These are phyloP conservation scores for Ophiostoma triangulosporum DNA, from an alignment of 2,329 filamentous ascomycete species.

Conservation along the genomic window DNA sequence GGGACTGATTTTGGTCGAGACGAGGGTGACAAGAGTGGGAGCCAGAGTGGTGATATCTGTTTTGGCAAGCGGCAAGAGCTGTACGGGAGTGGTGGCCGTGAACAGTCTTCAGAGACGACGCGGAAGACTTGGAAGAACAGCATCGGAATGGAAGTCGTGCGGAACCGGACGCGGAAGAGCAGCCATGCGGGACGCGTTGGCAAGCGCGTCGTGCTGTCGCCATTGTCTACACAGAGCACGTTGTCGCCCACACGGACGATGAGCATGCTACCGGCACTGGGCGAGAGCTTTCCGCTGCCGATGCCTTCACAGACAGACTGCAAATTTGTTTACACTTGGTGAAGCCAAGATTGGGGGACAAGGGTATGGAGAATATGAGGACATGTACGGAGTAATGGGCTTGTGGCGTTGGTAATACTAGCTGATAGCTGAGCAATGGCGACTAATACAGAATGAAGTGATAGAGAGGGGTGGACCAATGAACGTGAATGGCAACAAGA, in stretches of 20 bases:
- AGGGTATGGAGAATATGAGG: background rate
- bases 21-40: background rate
- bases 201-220: background rate
- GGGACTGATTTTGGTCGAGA: background rate
- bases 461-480: background rate
- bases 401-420: background rate
- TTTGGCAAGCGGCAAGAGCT: constrained; percentile 9
- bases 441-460: background rate
- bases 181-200: background rate
- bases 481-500: background rate
- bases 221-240: background rate
- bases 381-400: background rate
- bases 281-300: constrained; percentile 5
- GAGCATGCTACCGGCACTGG: constrained; percentile 6
- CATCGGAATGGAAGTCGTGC: no score
- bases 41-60: constrained; percentile 7
- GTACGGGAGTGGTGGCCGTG: background rate
- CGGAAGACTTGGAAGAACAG: background rate
- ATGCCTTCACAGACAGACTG: constrained; percentile 14
- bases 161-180: background rate
- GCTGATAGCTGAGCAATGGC: background rate
- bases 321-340: constrained; percentile 11
- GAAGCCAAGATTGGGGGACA: background rate
- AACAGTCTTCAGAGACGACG: background rate
- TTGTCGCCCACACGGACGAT: background rate